A percentile compares a stretch with the other conserved stretches of the same genome.
These are phyloP conservation scores for Salvia rosmarinus DNA, from an alignment of 257 asterid species.

Conservation along the genomic window DNA sequence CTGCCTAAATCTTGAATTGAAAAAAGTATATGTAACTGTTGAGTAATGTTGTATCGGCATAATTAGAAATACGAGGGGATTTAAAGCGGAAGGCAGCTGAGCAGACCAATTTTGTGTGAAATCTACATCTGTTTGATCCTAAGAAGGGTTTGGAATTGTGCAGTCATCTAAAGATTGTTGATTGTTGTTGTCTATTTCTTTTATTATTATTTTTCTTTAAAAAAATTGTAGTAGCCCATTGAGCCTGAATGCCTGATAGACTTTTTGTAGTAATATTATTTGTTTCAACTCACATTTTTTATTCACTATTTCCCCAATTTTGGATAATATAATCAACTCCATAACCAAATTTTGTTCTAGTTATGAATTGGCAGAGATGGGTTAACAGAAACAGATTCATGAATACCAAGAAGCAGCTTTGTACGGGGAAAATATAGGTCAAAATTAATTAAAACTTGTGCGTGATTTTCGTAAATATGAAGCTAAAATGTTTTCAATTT, in stretches of 20 bases:
- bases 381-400: no score
- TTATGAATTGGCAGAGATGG: background rate
- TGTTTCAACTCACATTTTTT: no score
- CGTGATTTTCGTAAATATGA: no score
- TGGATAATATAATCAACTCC: background rate
- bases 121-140: background rate
- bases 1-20: background rate
- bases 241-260: background rate
- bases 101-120: background rate
- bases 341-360: background rate
- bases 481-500: background rate
- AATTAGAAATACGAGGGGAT: background rate
- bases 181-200: background rate
- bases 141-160: background rate
- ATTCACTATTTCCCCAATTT: background rate
- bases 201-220: background rate
- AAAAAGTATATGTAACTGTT: background rate
- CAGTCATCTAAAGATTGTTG: background rate
- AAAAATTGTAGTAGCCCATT: background rate
- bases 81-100: constrained; percentile 12
- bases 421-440: no score
- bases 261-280: background rate
- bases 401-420: no score
- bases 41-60: constrained; percentile 16
- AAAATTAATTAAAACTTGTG: no score